Percentiles rank a stretch among this genome's conserved stretches.
Evolutionary conservation across 176 grass and related monocot genomes (phyloP).

Genomic region (Canna indica): DNA sequence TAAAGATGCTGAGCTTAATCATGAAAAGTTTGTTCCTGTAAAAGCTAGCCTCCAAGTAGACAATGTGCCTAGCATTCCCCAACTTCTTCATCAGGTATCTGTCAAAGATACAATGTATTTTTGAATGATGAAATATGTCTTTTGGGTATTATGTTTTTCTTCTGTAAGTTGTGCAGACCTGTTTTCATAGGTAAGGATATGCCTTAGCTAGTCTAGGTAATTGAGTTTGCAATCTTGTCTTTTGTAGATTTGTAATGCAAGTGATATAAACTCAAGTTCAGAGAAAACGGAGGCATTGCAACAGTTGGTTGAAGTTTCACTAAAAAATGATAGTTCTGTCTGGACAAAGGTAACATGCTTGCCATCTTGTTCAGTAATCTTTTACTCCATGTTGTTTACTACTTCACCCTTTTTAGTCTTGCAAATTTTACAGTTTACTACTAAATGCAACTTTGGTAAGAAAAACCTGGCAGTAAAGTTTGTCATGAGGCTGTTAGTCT

Average conservation of each 20-base stretch:
- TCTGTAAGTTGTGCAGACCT: not conserved
- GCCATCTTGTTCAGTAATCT: not conserved
- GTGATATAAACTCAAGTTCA: constrained; percentile 49
- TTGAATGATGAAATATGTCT: constrained; percentile 6
- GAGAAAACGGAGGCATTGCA: constrained; percentile 74
- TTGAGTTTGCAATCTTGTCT: constrained; percentile 5
- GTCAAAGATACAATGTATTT: constrained; percentile 10
- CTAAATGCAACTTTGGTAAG: not conserved
- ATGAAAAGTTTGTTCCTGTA: constrained; percentile 37
- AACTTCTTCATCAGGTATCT: constrained; percentile 83
- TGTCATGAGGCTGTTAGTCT: not conserved
- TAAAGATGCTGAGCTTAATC: constrained; percentile 25
- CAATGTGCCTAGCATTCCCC: constrained; percentile 62
- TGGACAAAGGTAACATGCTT: constrained; percentile 73
- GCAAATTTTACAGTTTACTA: too few species aligned
- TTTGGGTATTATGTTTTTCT: not conserved
- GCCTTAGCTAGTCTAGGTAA: not conserved
- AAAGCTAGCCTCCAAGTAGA: constrained; percentile 44
- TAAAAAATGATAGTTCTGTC: constrained; percentile 54
- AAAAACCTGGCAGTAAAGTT: not conserved
- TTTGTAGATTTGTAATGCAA: constrained; percentile 62
- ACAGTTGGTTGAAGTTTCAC: constrained; percentile 71
- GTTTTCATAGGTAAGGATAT: not conserved
- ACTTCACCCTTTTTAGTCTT: too few species aligned
- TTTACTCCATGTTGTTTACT: too few species aligned